phyloP scores from a whole-genome alignment of 2,329 filamentous ascomycete genomes.

The Colletotrichum magnum region DNA sequence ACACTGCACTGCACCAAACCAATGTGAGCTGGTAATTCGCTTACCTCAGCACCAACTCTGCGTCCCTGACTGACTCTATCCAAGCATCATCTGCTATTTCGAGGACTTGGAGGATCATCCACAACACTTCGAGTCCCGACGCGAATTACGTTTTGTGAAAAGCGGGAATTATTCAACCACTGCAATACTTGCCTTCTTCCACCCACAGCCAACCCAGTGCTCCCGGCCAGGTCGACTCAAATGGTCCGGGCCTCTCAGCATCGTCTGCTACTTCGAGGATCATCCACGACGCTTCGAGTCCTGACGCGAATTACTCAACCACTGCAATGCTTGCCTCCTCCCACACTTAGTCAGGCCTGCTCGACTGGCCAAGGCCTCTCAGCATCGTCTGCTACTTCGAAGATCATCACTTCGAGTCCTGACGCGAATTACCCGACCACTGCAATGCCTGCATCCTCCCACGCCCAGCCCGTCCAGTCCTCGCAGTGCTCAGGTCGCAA shows the following conservation, averaged over 20 bases:
- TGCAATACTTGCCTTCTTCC: slow-evolving; percentile 53
- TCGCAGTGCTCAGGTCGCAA: slow-evolving; percentile 56
- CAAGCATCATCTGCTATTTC: slow-evolving; percentile 48
- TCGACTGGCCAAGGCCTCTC: slow-evolving; percentile 55
- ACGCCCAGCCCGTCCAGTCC: slow-evolving; percentile 37
- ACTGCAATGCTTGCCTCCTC: slow-evolving; percentile 53
- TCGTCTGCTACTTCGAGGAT: slow-evolving; percentile 48
- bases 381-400: slow-evolving; percentile 49
- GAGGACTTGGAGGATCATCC: slow-evolving; percentile 43
- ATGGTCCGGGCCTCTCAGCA: slow-evolving; percentile 54
- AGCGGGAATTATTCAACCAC: slow-evolving; percentile 14
- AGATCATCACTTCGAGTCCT: slow-evolving; percentile 45
- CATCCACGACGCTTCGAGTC: slow-evolving; percentile 48
- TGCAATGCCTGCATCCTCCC: slow-evolving; percentile 53
- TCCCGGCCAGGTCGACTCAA: slow-evolving; percentile 46
- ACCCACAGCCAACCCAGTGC: slow-evolving; percentile 19
- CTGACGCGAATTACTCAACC: slow-evolving; percentile 49
- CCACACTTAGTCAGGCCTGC: slow-evolving; percentile 43
- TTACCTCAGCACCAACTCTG: too few species aligned
- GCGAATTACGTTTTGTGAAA: slow-evolving; percentile 44
- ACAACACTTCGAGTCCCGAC: slow-evolving; percentile 50
- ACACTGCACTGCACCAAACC: too few species aligned
- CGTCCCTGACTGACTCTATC: too few species aligned
- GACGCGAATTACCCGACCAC: slow-evolving; percentile 49
- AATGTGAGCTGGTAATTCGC: too few species aligned